Conservation (phyloP, 441 rosid genomes). For the Aleurites moluccanus region DNA sequence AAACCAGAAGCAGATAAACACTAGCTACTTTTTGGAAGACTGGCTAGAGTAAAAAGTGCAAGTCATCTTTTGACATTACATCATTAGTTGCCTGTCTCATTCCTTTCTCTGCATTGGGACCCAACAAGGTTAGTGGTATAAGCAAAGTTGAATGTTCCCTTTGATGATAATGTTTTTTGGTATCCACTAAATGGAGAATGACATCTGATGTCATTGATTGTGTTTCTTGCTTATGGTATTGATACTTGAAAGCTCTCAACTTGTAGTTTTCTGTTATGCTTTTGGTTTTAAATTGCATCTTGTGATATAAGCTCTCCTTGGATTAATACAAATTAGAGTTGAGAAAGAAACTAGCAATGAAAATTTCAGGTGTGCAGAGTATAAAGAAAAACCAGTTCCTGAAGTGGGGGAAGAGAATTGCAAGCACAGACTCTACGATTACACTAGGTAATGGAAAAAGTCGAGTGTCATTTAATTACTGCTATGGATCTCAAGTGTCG, state of each 20-base stretch:
- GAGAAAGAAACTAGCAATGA: slow-evolving; percentile 22
- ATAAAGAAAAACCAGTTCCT: slow-evolving; percentile 44
- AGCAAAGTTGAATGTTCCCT: slow-evolving; percentile 26
- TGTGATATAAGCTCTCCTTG: slow-evolving; percentile 17
- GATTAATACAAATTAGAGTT: neutral
- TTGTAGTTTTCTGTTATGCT: slow-evolving; percentile 12
- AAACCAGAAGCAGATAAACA: slow-evolving; percentile 15
- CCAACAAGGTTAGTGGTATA: slow-evolving; percentile 19
- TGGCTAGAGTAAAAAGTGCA: slow-evolving; percentile 20
- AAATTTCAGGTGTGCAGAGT: slow-evolving; percentile 27
- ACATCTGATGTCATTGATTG: slow-evolving; percentile 19
- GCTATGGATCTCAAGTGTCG: slow-evolving; percentile 26
- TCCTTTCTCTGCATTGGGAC: slow-evolving; percentile 25
- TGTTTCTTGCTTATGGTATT: slow-evolving; percentile 16
- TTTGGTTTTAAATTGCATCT: slow-evolving; percentile 8
- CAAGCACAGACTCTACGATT: slow-evolving; percentile 29
- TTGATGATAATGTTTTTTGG: slow-evolving; percentile 18
- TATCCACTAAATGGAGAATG: slow-evolving; percentile 29
- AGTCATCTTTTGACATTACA: slow-evolving; percentile 21
- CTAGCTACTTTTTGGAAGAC: slow-evolving; percentile 19
- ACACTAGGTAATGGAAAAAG: slow-evolving; percentile 26
- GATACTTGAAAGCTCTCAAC: slow-evolving; percentile 26
- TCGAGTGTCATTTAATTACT: slow-evolving; percentile 22
- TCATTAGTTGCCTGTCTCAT: slow-evolving; percentile 22
- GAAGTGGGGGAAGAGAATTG: slow-evolving; percentile 44